A percentile compares a stretch with the other conserved stretches of the same genome.
phyloP scores from a whole-genome alignment of 2,329 filamentous ascomycete genomes.

The Aurifilum marmelostoma region DNA sequence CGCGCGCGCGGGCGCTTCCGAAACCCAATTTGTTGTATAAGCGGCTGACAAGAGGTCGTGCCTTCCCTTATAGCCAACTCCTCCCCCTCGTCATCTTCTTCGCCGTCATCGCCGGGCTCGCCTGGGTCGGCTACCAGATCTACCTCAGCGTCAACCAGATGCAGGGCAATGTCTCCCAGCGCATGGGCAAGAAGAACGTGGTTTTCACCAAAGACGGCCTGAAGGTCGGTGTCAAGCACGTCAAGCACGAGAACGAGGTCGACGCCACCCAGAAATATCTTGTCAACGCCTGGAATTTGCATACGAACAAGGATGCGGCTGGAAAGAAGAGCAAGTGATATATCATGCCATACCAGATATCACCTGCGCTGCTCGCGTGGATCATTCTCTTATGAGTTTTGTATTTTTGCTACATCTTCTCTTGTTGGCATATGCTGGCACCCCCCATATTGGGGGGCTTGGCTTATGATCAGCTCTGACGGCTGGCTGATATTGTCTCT shows the following conservation, averaged over 20 bases:
- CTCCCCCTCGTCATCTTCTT: conserved; percentile 70
- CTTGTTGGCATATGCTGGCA: not conserved
- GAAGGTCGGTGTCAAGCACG: conserved; percentile 70
- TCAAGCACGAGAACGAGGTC: conserved; percentile 71
- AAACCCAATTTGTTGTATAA: too few species aligned
- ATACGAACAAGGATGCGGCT: conserved; percentile 39
- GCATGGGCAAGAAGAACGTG: conserved; percentile 77
- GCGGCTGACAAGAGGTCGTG: conserved; percentile 7
- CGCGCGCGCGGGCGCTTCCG: not conserved
- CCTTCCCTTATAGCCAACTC: conserved; percentile 51
- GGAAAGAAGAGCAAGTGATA: conserved; percentile 37
- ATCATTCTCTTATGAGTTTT: not conserved
- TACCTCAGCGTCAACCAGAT: conserved; percentile 71
- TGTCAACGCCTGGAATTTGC: conserved; percentile 68
- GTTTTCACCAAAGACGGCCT: conserved; percentile 76
- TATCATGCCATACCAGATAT: not conserved
- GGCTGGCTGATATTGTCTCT: not conserved
- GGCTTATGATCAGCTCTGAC: not conserved
- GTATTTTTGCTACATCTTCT: not conserved
- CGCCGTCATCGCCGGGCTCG: conserved; percentile 57
- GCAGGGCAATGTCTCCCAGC: conserved; percentile 64
- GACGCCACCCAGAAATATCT: conserved; percentile 72
- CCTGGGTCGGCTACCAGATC: conserved; percentile 72
- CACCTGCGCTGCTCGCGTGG: conserved; percentile 5
- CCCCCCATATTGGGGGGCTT: not conserved